These are phyloP conservation scores for Coemansia sp. DNA, from an alignment of 192 early-diverging fungal species.

Conservation along the genomic window DNA sequence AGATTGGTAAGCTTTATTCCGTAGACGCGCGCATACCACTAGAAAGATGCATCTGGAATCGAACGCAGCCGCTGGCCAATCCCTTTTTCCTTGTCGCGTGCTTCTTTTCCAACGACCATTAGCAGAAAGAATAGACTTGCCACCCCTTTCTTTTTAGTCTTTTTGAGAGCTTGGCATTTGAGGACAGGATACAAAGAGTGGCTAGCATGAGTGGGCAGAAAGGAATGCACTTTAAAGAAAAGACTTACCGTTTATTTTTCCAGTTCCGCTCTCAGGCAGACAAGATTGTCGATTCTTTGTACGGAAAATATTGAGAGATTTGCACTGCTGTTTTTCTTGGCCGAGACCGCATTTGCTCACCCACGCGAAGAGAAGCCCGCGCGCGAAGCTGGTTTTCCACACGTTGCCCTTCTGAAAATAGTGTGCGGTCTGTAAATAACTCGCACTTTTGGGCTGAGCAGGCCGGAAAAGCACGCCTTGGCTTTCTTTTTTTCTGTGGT, in stretches of 20 bases:
- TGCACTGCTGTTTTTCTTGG: not conserved
- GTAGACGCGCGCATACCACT: too few species aligned
- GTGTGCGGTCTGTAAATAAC: conserved; percentile 1
- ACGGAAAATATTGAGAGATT: not conserved
- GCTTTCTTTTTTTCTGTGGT: not conserved
- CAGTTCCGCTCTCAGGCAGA: not conserved
- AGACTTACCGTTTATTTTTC: not conserved
- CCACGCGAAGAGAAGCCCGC: not conserved
- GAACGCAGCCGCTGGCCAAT: too few species aligned
- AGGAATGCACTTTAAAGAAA: not conserved
- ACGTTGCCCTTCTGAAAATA: not conserved
- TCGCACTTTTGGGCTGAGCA: not conserved
- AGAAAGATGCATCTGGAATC: too few species aligned
- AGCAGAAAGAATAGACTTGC: too few species aligned
- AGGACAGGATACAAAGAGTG: not conserved
- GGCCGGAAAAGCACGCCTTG: not conserved
- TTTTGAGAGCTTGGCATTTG: not conserved
- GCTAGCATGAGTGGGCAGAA: not conserved
- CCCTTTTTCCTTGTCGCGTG: too few species aligned
- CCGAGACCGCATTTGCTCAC: not conserved
- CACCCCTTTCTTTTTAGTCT: not conserved
- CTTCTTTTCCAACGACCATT: too few species aligned
- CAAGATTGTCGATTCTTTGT: not conserved
- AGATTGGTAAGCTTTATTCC: too few species aligned
- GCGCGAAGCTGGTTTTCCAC: not conserved